Evolutionary conservation across 768 basidiomycete species (phyloP).

Genomic region (Calvatia gigantea): DNA sequence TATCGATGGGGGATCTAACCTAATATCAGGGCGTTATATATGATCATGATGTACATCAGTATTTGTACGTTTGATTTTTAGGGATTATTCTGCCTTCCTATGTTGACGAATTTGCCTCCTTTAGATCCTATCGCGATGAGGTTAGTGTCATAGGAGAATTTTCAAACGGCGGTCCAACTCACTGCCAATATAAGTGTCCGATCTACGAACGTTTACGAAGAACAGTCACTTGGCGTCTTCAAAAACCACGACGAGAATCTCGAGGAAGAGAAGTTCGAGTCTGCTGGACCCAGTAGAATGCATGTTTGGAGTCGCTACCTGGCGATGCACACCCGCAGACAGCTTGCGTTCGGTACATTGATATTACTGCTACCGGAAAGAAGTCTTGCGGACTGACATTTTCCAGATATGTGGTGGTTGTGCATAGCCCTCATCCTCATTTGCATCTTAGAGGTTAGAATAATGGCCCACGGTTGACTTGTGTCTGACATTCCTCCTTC

Average conservation of each 20-base stretch:
- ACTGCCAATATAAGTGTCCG: conserved; percentile 56
- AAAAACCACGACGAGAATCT: conserved; percentile 42
- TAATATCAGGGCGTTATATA: conserved; percentile 66
- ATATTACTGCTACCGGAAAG: not conserved
- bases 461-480: not conserved
- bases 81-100: not conserved
- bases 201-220: conserved; percentile 93
- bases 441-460: conserved; percentile 86
- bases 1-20: conserved; percentile 2
- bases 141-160: conserved; percentile 27
- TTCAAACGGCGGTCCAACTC: not conserved
- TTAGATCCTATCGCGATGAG: conserved; percentile 81
- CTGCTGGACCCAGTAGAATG: conserved; percentile 42
- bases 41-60: conserved; percentile 93
- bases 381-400: not conserved
- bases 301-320: conserved; percentile 75
- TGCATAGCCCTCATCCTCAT: conserved; percentile 80
- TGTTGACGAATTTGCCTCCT: not conserved
- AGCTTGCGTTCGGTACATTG: conserved; percentile 82
- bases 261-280: conserved; percentile 41
- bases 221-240: conserved; percentile 84
- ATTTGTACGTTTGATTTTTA: conserved; percentile 52
- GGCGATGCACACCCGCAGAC: conserved; percentile 77
- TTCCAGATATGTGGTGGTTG: conserved; percentile 96
- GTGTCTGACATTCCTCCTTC: not conserved